Evolutionary conservation across 169 alveolate species (phyloP).

Genomic region (Cryptosporidium meleagridis): DNA sequence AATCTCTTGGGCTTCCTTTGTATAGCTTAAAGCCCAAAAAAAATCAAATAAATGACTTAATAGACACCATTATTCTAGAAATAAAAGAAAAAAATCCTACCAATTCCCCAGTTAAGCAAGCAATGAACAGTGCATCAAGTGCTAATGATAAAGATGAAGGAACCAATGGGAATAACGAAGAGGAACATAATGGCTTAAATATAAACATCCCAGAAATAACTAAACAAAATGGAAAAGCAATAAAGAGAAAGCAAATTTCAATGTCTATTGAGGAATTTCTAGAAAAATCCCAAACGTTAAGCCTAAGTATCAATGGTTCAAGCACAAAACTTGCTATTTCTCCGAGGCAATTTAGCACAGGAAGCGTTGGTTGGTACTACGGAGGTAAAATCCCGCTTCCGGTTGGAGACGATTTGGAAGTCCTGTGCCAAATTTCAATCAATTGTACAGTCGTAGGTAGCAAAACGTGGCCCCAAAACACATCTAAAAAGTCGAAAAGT

Average conservation of each 20-base stretch:
- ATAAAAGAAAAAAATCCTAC: neutral
- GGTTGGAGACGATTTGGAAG: conserved; percentile 59
- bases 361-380: conserved; percentile 71
- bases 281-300: conserved; percentile 41
- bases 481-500: conserved; percentile 4
- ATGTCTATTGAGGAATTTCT: conserved; percentile 66
- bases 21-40: conserved; percentile 31
- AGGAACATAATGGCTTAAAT: neutral
- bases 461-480: conserved; percentile 41
- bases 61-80: conserved; percentile 35
- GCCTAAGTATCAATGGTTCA: conserved; percentile 28
- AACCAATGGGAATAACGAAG: neutral
- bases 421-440: conserved; percentile 51
- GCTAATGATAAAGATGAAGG: neutral
- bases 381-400: conserved; percentile 70
- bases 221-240: neutral
- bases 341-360: conserved; percentile 70
- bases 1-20: neutral
- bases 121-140: neutral
- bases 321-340: conserved; percentile 13
- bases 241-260: conserved; percentile 42
- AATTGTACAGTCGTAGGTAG: conserved; percentile 73
- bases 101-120: neutral
- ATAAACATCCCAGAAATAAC: neutral
- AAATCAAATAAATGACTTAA: conserved; percentile 18